Percentiles rank a stretch among this genome's conserved stretches.
Evolutionary conservation across 2,329 filamentous ascomycete species (phyloP).

Genomic region (Calonectria pteridis): DNA sequence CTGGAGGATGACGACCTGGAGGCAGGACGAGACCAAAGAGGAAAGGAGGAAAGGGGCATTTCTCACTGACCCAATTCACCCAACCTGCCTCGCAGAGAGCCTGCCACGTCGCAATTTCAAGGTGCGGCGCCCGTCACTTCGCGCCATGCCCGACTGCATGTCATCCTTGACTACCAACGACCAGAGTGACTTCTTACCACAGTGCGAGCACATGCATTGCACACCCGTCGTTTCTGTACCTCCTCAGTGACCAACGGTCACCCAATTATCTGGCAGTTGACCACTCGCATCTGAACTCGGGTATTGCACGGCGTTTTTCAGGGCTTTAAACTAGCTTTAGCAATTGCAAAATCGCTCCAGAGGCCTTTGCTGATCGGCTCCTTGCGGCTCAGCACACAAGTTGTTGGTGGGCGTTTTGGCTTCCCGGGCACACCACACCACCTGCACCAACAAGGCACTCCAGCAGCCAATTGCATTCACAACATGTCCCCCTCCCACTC

Average conservation of each 20-base stretch:
- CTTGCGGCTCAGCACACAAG: neutral
- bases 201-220: conserved; percentile 30
- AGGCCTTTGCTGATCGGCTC: conserved; percentile 5
- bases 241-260: neutral
- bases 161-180: conserved; percentile 42
- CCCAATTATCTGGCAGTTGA: neutral
- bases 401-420: neutral
- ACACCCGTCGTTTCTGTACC: conserved; percentile 6
- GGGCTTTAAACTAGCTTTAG: neutral
- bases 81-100: conserved; percentile 14
- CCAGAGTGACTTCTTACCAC: conserved; percentile 34
- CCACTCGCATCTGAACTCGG: neutral
- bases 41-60: conserved; percentile 24
- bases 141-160: conserved; percentile 47
- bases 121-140: conserved; percentile 45
- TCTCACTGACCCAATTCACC: conserved; percentile 12
- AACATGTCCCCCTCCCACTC: neutral
- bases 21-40: conserved; percentile 12
- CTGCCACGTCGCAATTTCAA: conserved; percentile 49
- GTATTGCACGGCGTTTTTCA: neutral
- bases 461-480: neutral
- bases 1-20: neutral
- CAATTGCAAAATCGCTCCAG: neutral
- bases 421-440: neutral
- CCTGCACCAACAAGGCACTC: neutral